Conservation (phyloP, 1,284 basidiomycete species). For the Phellinidium pouzarii region DNA sequence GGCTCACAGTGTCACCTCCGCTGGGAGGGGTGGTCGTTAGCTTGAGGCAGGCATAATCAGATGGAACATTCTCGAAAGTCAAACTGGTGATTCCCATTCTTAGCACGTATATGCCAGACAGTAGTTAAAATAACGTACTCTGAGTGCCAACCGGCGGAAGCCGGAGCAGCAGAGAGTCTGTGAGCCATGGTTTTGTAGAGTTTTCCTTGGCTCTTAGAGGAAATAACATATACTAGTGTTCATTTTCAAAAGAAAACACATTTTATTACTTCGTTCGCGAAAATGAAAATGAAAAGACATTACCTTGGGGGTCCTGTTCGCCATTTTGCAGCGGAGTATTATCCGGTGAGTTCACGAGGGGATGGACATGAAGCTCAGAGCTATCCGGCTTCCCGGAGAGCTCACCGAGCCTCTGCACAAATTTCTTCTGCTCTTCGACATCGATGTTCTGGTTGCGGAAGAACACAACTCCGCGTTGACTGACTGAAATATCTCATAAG, state of each 20-base stretch:
- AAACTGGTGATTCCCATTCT: slow-evolving; percentile 18
- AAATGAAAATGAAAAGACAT: not conserved
- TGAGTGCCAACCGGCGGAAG: slow-evolving; percentile 23
- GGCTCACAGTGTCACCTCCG: slow-evolving; percentile 33
- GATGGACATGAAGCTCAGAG: slow-evolving; percentile 39
- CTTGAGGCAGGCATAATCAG: slow-evolving; percentile 36
- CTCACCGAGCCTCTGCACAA: slow-evolving; percentile 33
- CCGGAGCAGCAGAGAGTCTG: slow-evolving; percentile 7
- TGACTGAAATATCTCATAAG: slow-evolving; percentile 25
- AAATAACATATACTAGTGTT: slow-evolving; percentile 17
- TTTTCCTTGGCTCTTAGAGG: slow-evolving; percentile 14
- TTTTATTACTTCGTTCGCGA: not conserved
- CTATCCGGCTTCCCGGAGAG: slow-evolving; percentile 33
- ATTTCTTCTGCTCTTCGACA: slow-evolving; percentile 31
- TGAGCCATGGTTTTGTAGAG: slow-evolving; percentile 16
- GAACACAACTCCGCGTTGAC: slow-evolving; percentile 42
- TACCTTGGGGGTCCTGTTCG: slow-evolving; percentile 23
- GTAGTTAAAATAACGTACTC: slow-evolving; percentile 26
- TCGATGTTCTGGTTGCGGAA: slow-evolving; percentile 35
- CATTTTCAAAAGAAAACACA: not conserved
- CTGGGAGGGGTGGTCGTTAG: slow-evolving; percentile 29
- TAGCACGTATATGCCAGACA: not conserved
- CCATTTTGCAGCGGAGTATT: slow-evolving; percentile 22
- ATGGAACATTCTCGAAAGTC: slow-evolving; percentile 40
- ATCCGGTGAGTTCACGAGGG: slow-evolving; percentile 31